Conservation (phyloP, 2,329 filamentous ascomycete genomes). For the Amauroascus verrucosus region DNA sequence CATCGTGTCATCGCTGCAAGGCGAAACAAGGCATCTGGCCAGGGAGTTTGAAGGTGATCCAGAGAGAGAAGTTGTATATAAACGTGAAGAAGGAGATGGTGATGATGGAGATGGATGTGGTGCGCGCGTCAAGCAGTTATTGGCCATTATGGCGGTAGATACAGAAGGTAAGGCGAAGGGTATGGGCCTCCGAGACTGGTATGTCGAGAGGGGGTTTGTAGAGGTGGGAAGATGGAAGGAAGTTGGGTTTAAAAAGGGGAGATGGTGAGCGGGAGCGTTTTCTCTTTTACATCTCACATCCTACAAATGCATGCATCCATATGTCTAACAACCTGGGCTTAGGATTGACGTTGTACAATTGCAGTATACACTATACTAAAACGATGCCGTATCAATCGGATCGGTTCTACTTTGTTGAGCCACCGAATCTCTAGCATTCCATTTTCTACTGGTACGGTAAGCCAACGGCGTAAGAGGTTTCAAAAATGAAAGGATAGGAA, state of each 20-base stretch:
- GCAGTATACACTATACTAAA: not conserved
- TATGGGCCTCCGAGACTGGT: constrained; percentile 30
- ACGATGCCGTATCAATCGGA: too few relatives aligned
- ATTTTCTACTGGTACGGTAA: too few relatives aligned
- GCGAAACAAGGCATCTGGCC: constrained; percentile 19
- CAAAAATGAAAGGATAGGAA: too few relatives aligned
- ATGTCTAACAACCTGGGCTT: not conserved
- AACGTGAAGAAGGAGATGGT: constrained; percentile 17
- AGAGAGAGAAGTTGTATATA: constrained; percentile 10
- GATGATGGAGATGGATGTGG: constrained; percentile 18
- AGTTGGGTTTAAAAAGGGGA: constrained; percentile 31
- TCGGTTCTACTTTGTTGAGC: too few relatives aligned
- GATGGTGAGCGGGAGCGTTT: constrained; percentile 28
- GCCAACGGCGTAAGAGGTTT: too few relatives aligned
- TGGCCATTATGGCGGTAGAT: constrained; percentile 34
- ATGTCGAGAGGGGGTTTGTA: constrained; percentile 31
- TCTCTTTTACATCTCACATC: constrained; percentile 6
- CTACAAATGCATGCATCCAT: not conserved
- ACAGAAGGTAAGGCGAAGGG: constrained; percentile 25
- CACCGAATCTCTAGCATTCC: too few relatives aligned
- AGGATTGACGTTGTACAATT: constrained; percentile 11
- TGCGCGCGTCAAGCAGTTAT: constrained; percentile 23
- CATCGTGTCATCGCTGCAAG: constrained; percentile 23
- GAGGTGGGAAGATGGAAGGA: constrained; percentile 31
- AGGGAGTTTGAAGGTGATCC: constrained; percentile 17